A percentile compares a stretch with the other conserved stretches of the same genome.
phyloP scores from a whole-genome alignment of 148 eudicot species.

The Vaccinium vitisidaea region DNA sequence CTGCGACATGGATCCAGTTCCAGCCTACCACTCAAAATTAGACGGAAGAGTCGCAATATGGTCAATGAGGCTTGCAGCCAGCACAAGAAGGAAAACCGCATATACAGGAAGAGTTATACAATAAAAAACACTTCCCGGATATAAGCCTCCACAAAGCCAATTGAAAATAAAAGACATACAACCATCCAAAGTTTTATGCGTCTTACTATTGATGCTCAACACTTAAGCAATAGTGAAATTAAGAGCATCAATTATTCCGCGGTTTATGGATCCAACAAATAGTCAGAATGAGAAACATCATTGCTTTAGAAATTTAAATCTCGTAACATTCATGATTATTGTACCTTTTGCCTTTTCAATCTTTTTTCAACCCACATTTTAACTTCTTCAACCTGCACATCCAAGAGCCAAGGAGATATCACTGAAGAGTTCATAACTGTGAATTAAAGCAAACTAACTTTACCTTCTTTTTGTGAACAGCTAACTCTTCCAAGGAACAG shows the following conservation, averaged over 20 bases:
- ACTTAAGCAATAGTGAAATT: background rate
- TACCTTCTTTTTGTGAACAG: constrained; percentile 96
- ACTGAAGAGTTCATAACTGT: constrained; percentile 12
- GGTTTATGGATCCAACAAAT: background rate
- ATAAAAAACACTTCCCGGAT: background rate
- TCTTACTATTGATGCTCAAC: background rate
- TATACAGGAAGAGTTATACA: background rate
- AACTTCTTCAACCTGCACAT: constrained; percentile 87
- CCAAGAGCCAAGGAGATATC: constrained; percentile 8
- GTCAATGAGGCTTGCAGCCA: background rate
- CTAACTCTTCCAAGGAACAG: constrained; percentile 66
- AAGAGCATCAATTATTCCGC: background rate
- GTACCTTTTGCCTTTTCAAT: constrained; percentile 50
- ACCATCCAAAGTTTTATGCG: background rate
- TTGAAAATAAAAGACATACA: background rate
- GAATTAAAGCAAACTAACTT: constrained; percentile 5
- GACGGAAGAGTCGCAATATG: background rate
- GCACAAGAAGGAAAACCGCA: background rate
- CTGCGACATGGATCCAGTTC: background rate
- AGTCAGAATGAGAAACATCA: background rate
- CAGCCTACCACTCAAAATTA: background rate
- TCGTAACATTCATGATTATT: background rate
- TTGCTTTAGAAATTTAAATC: background rate
- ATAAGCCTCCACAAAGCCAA: background rate
- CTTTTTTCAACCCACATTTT: constrained; percentile 73